Evolutionary conservation across 2,329 filamentous ascomycete species (phyloP).

Genomic region (Trichoderma sp.): DNA sequence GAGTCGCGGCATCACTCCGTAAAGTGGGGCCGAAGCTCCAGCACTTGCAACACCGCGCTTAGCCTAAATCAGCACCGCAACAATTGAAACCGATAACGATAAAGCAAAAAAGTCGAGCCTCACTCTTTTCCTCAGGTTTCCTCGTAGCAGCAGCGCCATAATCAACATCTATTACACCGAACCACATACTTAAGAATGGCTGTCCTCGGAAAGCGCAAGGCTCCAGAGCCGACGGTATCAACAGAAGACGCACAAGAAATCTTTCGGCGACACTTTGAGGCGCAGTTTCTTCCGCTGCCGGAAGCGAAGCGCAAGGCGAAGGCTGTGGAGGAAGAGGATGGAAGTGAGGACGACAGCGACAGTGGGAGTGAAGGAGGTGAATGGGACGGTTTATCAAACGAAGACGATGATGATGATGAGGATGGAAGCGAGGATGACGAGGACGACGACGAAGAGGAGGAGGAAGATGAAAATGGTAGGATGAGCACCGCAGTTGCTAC

Average conservation of each 20-base stretch:
- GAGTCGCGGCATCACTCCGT: background rate
- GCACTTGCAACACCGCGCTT: background rate
- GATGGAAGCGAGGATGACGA: background rate
- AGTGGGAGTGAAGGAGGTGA: slow-evolving; percentile 26
- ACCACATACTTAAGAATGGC: slow-evolving; percentile 34
- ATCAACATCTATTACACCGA: background rate
- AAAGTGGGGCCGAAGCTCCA: background rate
- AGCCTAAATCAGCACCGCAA: background rate
- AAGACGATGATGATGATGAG: slow-evolving; percentile 20
- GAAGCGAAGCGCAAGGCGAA: slow-evolving; percentile 29
- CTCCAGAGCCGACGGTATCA: slow-evolving; percentile 31
- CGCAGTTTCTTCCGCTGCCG: slow-evolving; percentile 74
- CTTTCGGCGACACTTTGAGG: slow-evolving; percentile 82
- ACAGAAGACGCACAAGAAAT: slow-evolving; percentile 65
- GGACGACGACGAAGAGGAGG: slow-evolving; percentile 22
- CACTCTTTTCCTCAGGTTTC: background rate
- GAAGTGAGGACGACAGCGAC: slow-evolving; percentile 35
- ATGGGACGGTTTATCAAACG: slow-evolving; percentile 31
- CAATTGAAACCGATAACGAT: slow-evolving; percentile 23
- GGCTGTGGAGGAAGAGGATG: slow-evolving; percentile 31
- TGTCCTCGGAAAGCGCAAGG: slow-evolving; percentile 51
- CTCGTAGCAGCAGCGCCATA: background rate
- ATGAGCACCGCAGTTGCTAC: background rate
- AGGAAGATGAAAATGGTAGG: background rate
- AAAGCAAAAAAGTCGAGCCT: slow-evolving; percentile 10